Percentiles rank a stretch among this genome's conserved stretches.
Conservation (phyloP, 2,329 filamentous ascomycete genomes). For the Stagonosporopsis chrysanthemi region DNA sequence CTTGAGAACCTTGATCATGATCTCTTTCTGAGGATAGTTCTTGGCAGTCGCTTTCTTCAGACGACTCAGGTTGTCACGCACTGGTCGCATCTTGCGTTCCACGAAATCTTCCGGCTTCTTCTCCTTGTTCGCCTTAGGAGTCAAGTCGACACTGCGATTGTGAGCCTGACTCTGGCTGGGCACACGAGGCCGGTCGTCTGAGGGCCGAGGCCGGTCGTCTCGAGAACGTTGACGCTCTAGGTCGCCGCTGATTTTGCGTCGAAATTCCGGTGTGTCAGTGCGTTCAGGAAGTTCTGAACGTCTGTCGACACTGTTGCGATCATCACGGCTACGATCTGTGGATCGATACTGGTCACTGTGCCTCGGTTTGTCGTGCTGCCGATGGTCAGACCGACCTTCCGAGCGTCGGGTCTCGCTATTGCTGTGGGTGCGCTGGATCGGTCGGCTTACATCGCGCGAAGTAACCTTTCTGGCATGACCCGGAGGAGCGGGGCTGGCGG, state of each 20-base stretch:
- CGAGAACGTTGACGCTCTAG: slow-evolving; percentile 30
- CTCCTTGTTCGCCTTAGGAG: slow-evolving; percentile 36
- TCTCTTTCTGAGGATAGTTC: slow-evolving; percentile 68
- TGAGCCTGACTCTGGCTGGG: slow-evolving; percentile 58
- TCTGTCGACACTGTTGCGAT: slow-evolving; percentile 49
- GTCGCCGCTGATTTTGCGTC: slow-evolving; percentile 56
- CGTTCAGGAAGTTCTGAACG: slow-evolving; percentile 44
- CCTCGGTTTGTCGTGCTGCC: slow-evolving; percentile 42
- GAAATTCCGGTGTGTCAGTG: slow-evolving; percentile 55
- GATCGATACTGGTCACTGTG: slow-evolving; percentile 48
- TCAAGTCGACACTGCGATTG: slow-evolving; percentile 37
- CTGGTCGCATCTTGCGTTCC: slow-evolving; percentile 63
- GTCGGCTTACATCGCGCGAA: slow-evolving; percentile 48
- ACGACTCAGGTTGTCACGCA: slow-evolving; percentile 66
- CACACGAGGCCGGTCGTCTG: slow-evolving; percentile 49
- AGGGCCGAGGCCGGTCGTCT: slow-evolving; percentile 59
- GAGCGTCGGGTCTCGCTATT: slow-evolving; percentile 47
- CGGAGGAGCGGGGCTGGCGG: slow-evolving; percentile 73
- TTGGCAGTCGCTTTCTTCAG: slow-evolving; percentile 69
- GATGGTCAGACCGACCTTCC: slow-evolving; percentile 42
- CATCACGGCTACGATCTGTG: slow-evolving; percentile 43
- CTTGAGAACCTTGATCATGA: slow-evolving; percentile 68
- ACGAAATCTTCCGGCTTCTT: slow-evolving; percentile 57
- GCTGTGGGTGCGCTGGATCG: slow-evolving; percentile 48
- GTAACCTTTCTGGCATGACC: slow-evolving; percentile 45